Evolutionary conservation across 2,329 filamentous ascomycete species (phyloP).

Genomic region (Sclerotinia nivalis): DNA sequence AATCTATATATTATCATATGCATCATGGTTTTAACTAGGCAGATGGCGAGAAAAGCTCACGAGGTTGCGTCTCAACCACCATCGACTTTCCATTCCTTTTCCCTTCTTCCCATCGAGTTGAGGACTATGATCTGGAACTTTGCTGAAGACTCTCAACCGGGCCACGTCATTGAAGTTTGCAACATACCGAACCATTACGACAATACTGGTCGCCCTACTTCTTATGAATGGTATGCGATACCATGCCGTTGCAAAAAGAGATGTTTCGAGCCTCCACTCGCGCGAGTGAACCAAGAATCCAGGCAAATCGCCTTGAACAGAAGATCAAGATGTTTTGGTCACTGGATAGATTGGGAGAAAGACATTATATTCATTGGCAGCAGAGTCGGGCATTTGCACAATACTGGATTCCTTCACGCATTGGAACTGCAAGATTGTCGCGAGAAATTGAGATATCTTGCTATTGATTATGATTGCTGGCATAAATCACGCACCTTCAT

Average conservation of each 20-base stretch:
- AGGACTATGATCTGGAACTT: neutral
- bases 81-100: conserved; percentile 4
- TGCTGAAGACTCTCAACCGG: neutral
- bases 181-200: conserved; percentile 10
- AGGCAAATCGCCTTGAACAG: neutral
- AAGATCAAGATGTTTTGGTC: neutral
- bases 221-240: conserved; percentile 15
- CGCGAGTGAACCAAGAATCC: neutral
- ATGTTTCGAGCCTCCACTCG: neutral
- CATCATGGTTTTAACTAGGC: neutral
- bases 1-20: too few species aligned
- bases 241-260: neutral
- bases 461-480: conserved; percentile 11
- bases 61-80: neutral
- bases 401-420: conserved; percentile 20
- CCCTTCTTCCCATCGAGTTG: neutral
- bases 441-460: conserved; percentile 8
- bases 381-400: conserved; percentile 20
- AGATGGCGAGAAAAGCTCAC: neutral
- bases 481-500: neutral
- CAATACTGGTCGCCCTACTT: neutral
- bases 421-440: conserved; percentile 11
- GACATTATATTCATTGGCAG: conserved; percentile 18
- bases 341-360: conserved; percentile 11
- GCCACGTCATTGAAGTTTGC: conserved; percentile 15